Base-by-base conservation (phyloP, 176 grass and related monocot species). In the Eragrostis nindensis region DNA sequence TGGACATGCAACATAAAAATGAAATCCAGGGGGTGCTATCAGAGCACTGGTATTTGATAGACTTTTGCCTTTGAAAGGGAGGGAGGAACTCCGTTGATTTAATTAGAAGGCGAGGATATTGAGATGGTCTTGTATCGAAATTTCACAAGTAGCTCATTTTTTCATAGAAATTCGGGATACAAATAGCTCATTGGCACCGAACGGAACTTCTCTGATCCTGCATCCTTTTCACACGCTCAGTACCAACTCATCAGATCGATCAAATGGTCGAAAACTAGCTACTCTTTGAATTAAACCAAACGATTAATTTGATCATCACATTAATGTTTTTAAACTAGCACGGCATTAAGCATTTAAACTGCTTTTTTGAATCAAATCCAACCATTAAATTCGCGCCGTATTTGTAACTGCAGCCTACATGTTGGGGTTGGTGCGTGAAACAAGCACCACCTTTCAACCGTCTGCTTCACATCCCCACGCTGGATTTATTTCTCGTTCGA, bases 391-490 rank as follows among this genome's bases (percentile, higher is more conserved):
- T 14, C 24, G 24, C 24, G 0, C 43, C 12, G 55, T 29, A 40
- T 39, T 38, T 42, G 11, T 69, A 29, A 50, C 29, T 52, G 80
- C 68, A 24, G n/a, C 66, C 14, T 24, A 50, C 3, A 29, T 17
- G 19, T 2, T 44, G 3, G 64, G 64, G 11, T 45, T 69, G 41
- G 75, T 46, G 75, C 75, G 11, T 65, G 75, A 64, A 49, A 65
- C 59, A 65, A 46, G 25, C 75, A 38, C 60, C 26, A n/a, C 42
- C 59, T 64, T 64, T 36, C 26, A 44, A 7, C 43, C 66, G 19
- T 45, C 40, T 44, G 66, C 5, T 38, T 66, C 63, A 40, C 32
- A 27, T 18, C 22, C 45, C 4, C 6, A 0, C 21, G 6, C 10
- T 36, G 11, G 32, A 10, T 12, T 42, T 67, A 67, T 18, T 18